Conservation (phyloP, 331 rosid species). For the Spiraea crenata region DNA sequence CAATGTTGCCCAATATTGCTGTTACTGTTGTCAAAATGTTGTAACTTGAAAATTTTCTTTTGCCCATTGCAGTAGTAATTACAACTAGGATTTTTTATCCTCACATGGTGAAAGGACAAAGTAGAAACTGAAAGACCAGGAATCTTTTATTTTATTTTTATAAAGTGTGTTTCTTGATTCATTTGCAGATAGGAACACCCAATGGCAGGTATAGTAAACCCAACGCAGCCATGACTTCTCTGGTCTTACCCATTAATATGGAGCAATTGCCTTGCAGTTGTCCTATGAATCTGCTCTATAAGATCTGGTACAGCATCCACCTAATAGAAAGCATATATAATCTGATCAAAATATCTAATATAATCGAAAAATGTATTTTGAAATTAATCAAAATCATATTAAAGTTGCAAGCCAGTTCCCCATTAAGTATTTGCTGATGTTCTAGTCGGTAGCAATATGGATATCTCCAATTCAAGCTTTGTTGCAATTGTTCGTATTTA, state of each 20-base stretch:
- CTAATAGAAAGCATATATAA: conserved; percentile 32
- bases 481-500: too few relatives aligned
- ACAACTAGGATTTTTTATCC: background rate
- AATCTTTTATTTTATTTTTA: background rate
- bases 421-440: too few relatives aligned
- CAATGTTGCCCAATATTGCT: background rate
- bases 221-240: conserved; percentile 7
- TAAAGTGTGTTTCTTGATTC: background rate
- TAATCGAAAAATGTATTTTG: too few relatives aligned
- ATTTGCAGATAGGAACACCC: background rate
- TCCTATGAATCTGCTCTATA: conserved; percentile 75
- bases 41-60: background rate
- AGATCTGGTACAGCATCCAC: conserved; percentile 98
- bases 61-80: background rate
- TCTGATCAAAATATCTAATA: too few relatives aligned
- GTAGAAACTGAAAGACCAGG: background rate
- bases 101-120: background rate
- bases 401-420: too few relatives aligned
- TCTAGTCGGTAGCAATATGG: too few relatives aligned
- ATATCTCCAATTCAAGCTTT: too few relatives aligned
- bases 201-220: background rate
- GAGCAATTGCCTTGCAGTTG: conserved; percentile 78
- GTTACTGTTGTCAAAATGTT: background rate
- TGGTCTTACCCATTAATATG: conserved; percentile 84
- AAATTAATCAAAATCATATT: too few relatives aligned